Percentiles rank a stretch among this genome's conserved stretches.
Evolutionary conservation across 805 yeast species (phyloP).

Genomic region (Candida piceae): DNA sequence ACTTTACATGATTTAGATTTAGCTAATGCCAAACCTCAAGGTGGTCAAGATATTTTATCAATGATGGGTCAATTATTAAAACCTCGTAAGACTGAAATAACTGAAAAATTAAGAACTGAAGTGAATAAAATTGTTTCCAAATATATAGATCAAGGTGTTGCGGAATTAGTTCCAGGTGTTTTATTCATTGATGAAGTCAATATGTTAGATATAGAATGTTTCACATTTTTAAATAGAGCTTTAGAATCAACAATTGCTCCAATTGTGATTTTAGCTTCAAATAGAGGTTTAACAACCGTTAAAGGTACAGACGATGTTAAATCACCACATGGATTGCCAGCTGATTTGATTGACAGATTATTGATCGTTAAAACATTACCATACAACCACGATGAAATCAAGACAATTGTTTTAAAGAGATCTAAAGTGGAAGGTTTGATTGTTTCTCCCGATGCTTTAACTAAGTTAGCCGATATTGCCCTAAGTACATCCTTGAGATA

Average conservation of each 20-base stretch:
- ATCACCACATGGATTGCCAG: conserved; percentile 97
- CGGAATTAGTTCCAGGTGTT: conserved; percentile 96
- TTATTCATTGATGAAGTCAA: conserved; percentile 96
- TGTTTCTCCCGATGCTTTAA: conserved; percentile 74
- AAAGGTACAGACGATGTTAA: conserved; percentile 83
- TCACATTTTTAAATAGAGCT: conserved; percentile 93
- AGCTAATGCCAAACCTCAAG: conserved; percentile 95
- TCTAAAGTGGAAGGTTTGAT: conserved; percentile 94
- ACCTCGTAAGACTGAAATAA: conserved; percentile 94
- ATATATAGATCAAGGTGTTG: conserved; percentile 99
- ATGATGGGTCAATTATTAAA: conserved; percentile 96
- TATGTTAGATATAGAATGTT: conserved; percentile 96
- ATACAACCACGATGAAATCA: conserved; percentile 78
- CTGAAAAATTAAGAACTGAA: conserved; percentile 93
- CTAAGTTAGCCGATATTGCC: conserved; percentile 83
- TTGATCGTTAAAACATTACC: conserved; percentile 83
- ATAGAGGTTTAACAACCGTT: conserved; percentile 89
- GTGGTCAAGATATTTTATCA: conserved; percentile 93
- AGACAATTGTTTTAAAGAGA: conserved; percentile 80
- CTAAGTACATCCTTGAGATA: conserved; percentile 87
- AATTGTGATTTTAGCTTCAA: conserved; percentile 96
- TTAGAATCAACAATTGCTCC: conserved; percentile 96
- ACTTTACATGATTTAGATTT: conserved; percentile 96
- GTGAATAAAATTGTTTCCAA: conserved; percentile 95
- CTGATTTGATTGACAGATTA: conserved; percentile 89